Base-by-base conservation (phyloP, 1,284 basidiomycete genomes). In the Ustilago shanxiensis region DNA sequence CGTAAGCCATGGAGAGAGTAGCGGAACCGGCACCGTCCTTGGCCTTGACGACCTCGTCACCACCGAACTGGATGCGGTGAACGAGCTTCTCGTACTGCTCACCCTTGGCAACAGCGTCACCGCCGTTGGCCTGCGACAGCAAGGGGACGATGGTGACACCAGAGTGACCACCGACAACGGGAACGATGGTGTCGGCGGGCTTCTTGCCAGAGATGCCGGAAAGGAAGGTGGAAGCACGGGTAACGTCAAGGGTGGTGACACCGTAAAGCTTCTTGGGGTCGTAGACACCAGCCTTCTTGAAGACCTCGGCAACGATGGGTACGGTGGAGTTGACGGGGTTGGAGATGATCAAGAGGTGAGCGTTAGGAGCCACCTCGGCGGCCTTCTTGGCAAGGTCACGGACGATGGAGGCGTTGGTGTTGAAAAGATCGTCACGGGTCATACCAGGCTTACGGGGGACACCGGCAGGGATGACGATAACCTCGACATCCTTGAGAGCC, bases 401-500 rank as follows among this genome's bases (percentile, higher is more conserved):
- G 83, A 98, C 95, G 87, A 99, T 96, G 73, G 93, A 94, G 62
- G 94, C 94, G 87, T 96, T 95, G 79, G 93, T 95, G 89, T 95
- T 96, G 92, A 99, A 99, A 75, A 99, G 93, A 87, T 99, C 96
- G 87, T 99, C 96, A 89, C 97, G 94, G 88, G 92, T 94, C 95
- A 95, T 94, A 33, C 84, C 87, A 69, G 81, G 87, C 83, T 87
- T 87, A 72, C 87, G 86, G 60, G 87, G 87, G 39, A 87, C 85
- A 81, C 96, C 97, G 87, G 96, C 96, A 72, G 97, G 97, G 87
- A 98, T 97, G 81, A 99, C 93, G 80, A 99, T 92, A 77, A 99
- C 92, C 88, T 95, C 89, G 77, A 90, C 92, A 80, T 92, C 93
- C 74, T 93, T 90, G 68, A 97, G 90, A 24, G 95, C 94, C 81